phyloP scores from a whole-genome alignment of 2,329 filamentous ascomycete genomes.

The Trichoderma sp. region DNA sequence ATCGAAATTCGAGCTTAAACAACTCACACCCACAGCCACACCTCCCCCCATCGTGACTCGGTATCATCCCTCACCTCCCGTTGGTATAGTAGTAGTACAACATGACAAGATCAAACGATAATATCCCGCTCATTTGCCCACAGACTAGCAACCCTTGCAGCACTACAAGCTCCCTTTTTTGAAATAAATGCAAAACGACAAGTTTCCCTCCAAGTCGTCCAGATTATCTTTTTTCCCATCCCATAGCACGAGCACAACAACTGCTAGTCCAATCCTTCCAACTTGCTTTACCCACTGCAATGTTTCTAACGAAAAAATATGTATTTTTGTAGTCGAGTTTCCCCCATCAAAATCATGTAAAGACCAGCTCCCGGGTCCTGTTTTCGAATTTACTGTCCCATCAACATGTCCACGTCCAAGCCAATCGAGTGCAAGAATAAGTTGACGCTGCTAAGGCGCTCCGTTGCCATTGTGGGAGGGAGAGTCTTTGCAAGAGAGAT shows the following conservation, averaged over 20 bases:
- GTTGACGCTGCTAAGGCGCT: slow-evolving; percentile 88
- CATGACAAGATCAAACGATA: slow-evolving; percentile 5
- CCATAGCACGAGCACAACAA: slow-evolving; percentile 1
- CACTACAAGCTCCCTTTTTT: background rate
- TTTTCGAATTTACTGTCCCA: slow-evolving; percentile 36
- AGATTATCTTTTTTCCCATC: background rate
- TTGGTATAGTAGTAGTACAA: slow-evolving; percentile 15
- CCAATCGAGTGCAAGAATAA: slow-evolving; percentile 98
- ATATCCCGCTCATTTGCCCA: slow-evolving; percentile 16
- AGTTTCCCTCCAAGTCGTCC: slow-evolving; percentile 7
- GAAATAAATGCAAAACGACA: background rate
- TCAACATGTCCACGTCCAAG: slow-evolving; percentile 81
- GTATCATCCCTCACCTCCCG: background rate
- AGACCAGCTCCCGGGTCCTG: background rate
- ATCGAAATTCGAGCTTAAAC: background rate
- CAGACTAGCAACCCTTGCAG: slow-evolving; percentile 4
- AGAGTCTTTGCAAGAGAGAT: slow-evolving; percentile 85
- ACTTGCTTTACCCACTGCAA: slow-evolving; percentile 1
- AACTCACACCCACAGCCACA: background rate
- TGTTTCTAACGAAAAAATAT: background rate
- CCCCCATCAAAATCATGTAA: background rate
- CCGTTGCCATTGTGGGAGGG: slow-evolving; percentile 78
- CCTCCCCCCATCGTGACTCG: background rate
- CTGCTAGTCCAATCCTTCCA: slow-evolving; percentile 12
- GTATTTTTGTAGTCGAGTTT: background rate